phyloP scores from a whole-genome alignment of 768 basidiomycete species.

The Kwoniella heveanensis region DNA sequence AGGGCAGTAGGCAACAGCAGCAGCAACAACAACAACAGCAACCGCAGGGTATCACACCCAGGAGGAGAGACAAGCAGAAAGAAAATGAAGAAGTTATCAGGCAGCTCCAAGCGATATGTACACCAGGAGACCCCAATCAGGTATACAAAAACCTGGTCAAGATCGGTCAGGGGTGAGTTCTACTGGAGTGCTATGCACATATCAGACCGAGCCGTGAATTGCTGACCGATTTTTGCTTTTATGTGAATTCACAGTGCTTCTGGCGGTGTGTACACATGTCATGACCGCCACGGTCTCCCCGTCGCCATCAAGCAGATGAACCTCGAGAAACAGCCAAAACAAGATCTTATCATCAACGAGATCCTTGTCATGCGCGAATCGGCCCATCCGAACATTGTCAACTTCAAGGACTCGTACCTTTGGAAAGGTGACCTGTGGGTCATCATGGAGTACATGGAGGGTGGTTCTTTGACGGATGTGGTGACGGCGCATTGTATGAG shows the following conservation, averaged over 20 bases:
- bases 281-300: slow-evolving; percentile 88
- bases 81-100: slow-evolving; percentile 78
- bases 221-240: slow-evolving; percentile 5
- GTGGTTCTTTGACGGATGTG: slow-evolving; percentile 91
- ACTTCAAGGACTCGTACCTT: slow-evolving; percentile 97
- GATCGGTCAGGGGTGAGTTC: slow-evolving; percentile 91
- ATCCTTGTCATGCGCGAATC: slow-evolving; percentile 98
- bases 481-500: slow-evolving; percentile 96
- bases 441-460: slow-evolving; percentile 99
- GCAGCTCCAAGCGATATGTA: slow-evolving; percentile 89
- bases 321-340: slow-evolving; percentile 98
- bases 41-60: slow-evolving; percentile 67
- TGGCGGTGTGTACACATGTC: slow-evolving; percentile 97
- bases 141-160: slow-evolving; percentile 90
- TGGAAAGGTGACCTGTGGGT: slow-evolving; percentile 98
- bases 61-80: slow-evolving; percentile 79
- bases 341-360: slow-evolving; percentile 99
- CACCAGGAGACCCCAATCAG: slow-evolving; percentile 93
- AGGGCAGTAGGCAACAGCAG: slow-evolving; percentile 19
- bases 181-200: neutral
- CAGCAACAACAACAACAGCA: slow-evolving; percentile 57
- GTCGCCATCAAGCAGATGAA: slow-evolving; percentile 99
- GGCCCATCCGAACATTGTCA: slow-evolving; percentile 97
- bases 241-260: slow-evolving; percentile 67
- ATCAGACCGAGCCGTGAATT: too few species aligned